phyloP scores from a whole-genome alignment of 2,329 filamentous ascomycete species.

The Venturia effusa region DNA sequence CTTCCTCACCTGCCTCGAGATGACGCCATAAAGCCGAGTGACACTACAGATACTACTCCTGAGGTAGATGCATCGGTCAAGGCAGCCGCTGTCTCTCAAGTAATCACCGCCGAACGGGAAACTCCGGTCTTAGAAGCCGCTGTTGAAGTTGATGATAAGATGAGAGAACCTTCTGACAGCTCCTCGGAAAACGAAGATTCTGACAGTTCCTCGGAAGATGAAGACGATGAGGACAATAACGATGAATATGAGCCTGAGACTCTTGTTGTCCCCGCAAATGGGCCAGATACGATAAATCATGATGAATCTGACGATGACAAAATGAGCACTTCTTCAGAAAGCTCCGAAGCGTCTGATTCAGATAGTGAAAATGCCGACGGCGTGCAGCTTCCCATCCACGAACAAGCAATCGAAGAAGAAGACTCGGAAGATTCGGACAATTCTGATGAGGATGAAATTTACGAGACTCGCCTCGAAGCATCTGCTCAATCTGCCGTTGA shows the following conservation, averaged over 20 bases:
- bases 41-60: not conserved
- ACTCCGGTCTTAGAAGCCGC: not conserved
- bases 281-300: not conserved
- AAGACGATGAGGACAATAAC: not conserved
- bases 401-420: not conserved
- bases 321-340: constrained; percentile 3
- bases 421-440: not conserved
- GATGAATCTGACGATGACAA: not conserved
- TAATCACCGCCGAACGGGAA: not conserved
- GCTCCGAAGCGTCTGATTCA: not conserved
- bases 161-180: not conserved
- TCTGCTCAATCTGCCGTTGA: not conserved
- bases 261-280: not conserved
- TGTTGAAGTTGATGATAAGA: not conserved
- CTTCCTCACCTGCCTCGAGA: not conserved
- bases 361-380: not conserved
- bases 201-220: not conserved
- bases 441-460: constrained; percentile 10
- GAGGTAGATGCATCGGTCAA: not conserved
- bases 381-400: not conserved
- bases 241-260: constrained; percentile 2
- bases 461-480: constrained; percentile 6
- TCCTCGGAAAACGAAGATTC: not conserved
- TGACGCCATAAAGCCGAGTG: not conserved
- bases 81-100: not conserved